Percentiles rank a stretch among this genome's conserved stretches.
These are phyloP conservation scores for Mycotypha africana DNA, from an alignment of 371 early-diverging fungal species.

Conservation along the genomic window DNA sequence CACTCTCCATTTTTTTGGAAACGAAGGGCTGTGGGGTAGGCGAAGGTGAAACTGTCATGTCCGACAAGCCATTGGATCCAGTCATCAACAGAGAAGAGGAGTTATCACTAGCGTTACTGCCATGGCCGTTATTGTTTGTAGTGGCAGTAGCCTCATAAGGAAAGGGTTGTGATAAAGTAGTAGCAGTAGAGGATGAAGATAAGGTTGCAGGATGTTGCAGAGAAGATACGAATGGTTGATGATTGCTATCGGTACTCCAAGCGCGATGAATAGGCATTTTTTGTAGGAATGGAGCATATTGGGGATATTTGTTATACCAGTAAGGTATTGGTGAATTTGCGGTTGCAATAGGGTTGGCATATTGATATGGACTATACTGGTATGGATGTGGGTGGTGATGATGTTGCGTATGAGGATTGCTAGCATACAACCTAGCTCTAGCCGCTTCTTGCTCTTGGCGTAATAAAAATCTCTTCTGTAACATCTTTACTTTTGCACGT, in stretches of 20 bases:
- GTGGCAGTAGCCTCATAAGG: slow-evolving; percentile 4
- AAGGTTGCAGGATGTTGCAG: slow-evolving; percentile 16
- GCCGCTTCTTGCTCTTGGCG: slow-evolving; percentile 52
- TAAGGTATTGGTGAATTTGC: too few species aligned
- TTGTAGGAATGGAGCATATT: background rate
- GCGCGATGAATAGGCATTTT: slow-evolving; percentile 30
- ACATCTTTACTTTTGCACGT: slow-evolving; percentile 88
- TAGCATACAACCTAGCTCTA: slow-evolving; percentile 27
- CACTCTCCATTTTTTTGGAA: slow-evolving; percentile 11
- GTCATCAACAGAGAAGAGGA: too few species aligned
- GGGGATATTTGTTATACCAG: background rate
- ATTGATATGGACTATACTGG: slow-evolving; percentile 9
- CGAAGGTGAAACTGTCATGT: slow-evolving; percentile 13
- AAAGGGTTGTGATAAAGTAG: background rate
- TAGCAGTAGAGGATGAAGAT: slow-evolving; percentile 1
- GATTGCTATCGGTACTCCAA: slow-evolving; percentile 34
- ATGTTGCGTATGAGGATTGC: too few species aligned
- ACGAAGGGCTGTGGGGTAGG: slow-evolving; percentile 19
- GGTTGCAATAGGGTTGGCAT: slow-evolving; percentile 1
- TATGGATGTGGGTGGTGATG: slow-evolving; percentile 26
- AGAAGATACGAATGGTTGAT: slow-evolving; percentile 6
- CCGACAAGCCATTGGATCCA: too few species aligned
- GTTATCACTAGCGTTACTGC: slow-evolving; percentile 9
- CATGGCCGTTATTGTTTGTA: slow-evolving; percentile 8
- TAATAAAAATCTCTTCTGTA: slow-evolving; percentile 47